Base-by-base conservation (phyloP, 805 yeast species). In the Maudiozyma pseudohumilis region DNA sequence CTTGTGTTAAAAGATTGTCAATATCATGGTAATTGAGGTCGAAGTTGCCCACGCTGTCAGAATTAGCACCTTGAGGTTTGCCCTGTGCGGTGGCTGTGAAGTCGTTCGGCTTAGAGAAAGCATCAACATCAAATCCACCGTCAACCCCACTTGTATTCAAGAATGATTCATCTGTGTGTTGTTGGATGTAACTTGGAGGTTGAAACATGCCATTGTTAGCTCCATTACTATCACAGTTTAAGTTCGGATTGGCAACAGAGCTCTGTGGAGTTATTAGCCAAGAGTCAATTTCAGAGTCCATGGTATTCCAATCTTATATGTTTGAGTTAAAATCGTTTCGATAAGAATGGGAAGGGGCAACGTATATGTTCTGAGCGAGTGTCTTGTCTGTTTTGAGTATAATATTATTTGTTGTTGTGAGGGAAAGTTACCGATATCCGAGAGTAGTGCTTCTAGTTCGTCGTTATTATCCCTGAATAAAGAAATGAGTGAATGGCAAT, bases 1-100 rank as follows among this genome's bases (percentile, higher is more conserved):
- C 69, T 44, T 75, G 77, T 29, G 73, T 72, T 40, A 80, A 63
- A 42, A 75, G 55, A 44, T 68, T 70, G 52, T 74, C 80, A 25
- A 75, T 62, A 22, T 76, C 72, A 36, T 69, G 67, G 52, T 68
- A 69, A 46, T 67, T 70, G 34, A 69, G 66, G 24, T 71, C 64
- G 30, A 62, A 51, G 40, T 59, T 51, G 25, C 13, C 20, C 10
- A 5, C 20, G 18, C 18, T 20, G 6, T 17, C 16, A 11, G 19
- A 17, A 17, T 12, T 11, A 28, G 16, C 18, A n/a, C 6, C 11
- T 9, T 28, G 16, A 13, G 6, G 12, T 16, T 28, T 28, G n/a
- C n/a, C n/a, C n/a, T n/a, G n/a, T 15, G 31, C 29, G 6, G 29
- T 13, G 15, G n/a, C 29, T 26, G n/a, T 15, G 13, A 26, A 26